A percentile compares a stretch with the other conserved stretches of the same genome.
These are phyloP conservation scores for Fraxinus floribunda DNA, from an alignment of 305 asterid genomes.

Conservation along the genomic window DNA sequence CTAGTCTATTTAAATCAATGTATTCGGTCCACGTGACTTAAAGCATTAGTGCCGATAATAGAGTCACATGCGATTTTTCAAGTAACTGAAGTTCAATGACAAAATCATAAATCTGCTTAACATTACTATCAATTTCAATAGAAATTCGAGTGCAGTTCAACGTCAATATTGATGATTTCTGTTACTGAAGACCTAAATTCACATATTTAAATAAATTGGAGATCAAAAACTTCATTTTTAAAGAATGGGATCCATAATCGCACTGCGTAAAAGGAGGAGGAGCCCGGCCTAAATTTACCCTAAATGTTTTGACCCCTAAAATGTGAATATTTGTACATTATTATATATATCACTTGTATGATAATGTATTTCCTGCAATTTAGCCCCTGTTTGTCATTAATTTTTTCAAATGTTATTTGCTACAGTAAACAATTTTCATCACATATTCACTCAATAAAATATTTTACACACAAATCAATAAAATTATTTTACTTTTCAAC, in stretches of 20 bases:
- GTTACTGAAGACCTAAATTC: neutral
- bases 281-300: neutral
- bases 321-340: neutral
- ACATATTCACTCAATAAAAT: too few relatives aligned
- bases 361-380: neutral
- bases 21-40: too few relatives aligned
- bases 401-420: too few relatives aligned
- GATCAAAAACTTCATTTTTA: neutral
- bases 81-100: neutral
- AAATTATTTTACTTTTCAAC: too few relatives aligned
- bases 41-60: too few relatives aligned
- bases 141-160: neutral
- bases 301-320: too few relatives aligned
- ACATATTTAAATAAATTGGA: neutral
- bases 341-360: too few relatives aligned
- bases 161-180: neutral
- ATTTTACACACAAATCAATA: too few relatives aligned
- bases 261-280: neutral
- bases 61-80: neutral
- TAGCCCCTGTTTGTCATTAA: too few relatives aligned
- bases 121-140: neutral
- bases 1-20: too few relatives aligned
- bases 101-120: neutral
- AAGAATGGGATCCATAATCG: neutral
- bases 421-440: too few relatives aligned